Evolutionary conservation across 345 rosid genomes (phyloP).

Genomic region (Lepidium didymum): DNA sequence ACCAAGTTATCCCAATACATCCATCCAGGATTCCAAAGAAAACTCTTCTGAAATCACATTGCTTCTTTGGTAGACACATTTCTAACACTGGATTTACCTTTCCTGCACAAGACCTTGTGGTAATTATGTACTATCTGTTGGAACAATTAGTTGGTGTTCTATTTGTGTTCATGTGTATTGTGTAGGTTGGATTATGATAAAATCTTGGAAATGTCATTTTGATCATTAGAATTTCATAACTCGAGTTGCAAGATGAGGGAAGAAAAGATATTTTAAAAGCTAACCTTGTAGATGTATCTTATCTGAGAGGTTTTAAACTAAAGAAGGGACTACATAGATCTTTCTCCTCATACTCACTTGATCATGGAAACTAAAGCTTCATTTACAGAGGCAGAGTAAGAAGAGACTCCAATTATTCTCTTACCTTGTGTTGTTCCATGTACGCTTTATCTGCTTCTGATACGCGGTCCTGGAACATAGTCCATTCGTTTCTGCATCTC

Average conservation of each 20-base stretch:
- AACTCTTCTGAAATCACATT: slow-evolving; percentile 15
- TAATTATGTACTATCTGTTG: neutral
- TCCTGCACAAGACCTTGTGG: slow-evolving; percentile 2
- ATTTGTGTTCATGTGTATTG: slow-evolving; percentile 3
- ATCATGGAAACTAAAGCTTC: slow-evolving; percentile 24
- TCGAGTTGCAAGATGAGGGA: neutral
- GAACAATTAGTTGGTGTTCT: neutral
- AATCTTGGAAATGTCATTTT: neutral
- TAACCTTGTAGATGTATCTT: neutral
- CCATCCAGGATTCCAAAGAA: slow-evolving; percentile 13
- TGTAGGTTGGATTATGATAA: neutral
- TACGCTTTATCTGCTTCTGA: slow-evolving; percentile 57
- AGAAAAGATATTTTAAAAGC: neutral
- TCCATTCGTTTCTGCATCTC: slow-evolving; percentile 82
- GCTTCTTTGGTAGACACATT: neutral
- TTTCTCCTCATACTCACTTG: slow-evolving; percentile 16
- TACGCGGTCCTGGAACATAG: slow-evolving; percentile 64
- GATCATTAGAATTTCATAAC: neutral
- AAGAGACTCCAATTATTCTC: neutral
- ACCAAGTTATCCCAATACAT: slow-evolving; percentile 12
- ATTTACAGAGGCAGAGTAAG: slow-evolving; percentile 12
- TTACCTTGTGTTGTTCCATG: slow-evolving; percentile 9
- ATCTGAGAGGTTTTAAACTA: slow-evolving; percentile 11
- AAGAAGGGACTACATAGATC: neutral
- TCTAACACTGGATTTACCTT: neutral